Base-by-base conservation (phyloP, 192 early-diverging fungal genomes). In the Dissophora globulifera region DNA sequence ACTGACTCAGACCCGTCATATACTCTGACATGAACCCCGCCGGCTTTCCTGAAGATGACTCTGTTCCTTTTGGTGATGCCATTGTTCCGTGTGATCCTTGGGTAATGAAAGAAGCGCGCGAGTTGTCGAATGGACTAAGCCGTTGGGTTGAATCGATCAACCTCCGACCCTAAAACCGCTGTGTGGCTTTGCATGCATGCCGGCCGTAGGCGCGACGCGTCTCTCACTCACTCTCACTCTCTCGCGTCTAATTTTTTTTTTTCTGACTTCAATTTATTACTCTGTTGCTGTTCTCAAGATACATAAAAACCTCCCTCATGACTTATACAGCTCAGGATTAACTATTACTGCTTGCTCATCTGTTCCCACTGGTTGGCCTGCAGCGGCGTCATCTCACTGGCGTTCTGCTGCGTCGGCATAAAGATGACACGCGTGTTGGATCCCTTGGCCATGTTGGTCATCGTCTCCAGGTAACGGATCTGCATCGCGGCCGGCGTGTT, bases 401-500 rank as follows among this genome's bases (percentile, higher is more conserved):
- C 49, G 32, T 29, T 25, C 25, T 58, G 51, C 7, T 66, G 50
- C 1, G 72, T 76, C 13, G 91, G 91, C 52, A 93, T 81, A 68
- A 93, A 93, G 59, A 93, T 57, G 2, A 92, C 85, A 71, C 93
- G 91, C 7, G 92, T 90, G 35, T 91, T 88, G 6, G 87, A 83
- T 15, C 82, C 75, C 69, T 87, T 89, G 38, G 94, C 83, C 89
- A 96, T 93, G 68, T 78, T 71, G 10, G 82, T 80, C 82, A 97
- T 81, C 16, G 94, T 97, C 45, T 96, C 94, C 17, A 96, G 79
- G 46, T 94, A 96, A 25, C 95, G 88, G 56, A 97, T 97, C 82
- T 97, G 94, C 85, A 89, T 88, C 1, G 87, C 88, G 0, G 88
- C 90, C 15, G 92, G 92, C 2, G 92, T 90, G 78, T 93, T 95